Percentiles rank a stretch among this genome's conserved stretches.
Conservation (phyloP, 2,329 filamentous ascomycete species). For the Setomelanomma holmii region DNA sequence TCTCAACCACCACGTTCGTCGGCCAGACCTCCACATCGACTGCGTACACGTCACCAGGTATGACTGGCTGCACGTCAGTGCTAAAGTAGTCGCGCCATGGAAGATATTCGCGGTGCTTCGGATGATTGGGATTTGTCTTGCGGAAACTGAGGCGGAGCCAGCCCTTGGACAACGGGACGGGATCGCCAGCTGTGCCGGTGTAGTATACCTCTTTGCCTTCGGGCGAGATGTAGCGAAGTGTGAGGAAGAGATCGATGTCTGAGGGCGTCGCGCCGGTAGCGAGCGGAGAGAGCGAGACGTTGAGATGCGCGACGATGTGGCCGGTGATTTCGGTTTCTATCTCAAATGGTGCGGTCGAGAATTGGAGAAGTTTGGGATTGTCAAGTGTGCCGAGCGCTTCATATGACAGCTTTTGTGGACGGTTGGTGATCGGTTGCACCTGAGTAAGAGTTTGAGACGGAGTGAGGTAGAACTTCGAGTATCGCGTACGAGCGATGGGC, state of each 20-base stretch:
- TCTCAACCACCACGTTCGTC: constrained; percentile 64
- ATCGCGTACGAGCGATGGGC: constrained; percentile 71
- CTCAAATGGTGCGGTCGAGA: constrained; percentile 65
- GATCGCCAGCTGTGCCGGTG: constrained; percentile 70
- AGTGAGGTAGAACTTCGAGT: constrained; percentile 67
- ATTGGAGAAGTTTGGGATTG: constrained; percentile 62
- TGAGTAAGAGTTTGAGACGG: constrained; percentile 53
- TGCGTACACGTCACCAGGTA: constrained; percentile 62
- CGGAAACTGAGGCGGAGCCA: constrained; percentile 68
- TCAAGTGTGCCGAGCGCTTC: constrained; percentile 65
- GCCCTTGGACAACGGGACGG: constrained; percentile 68
- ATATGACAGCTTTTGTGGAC: constrained; percentile 60
- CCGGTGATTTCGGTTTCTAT: constrained; percentile 73
- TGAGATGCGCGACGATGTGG: constrained; percentile 69
- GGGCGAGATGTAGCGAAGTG: constrained; percentile 64
- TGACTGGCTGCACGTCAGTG: constrained; percentile 60
- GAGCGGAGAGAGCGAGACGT: constrained; percentile 61
- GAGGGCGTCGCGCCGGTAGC: constrained; percentile 50
- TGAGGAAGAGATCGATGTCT: constrained; percentile 71
- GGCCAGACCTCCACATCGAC: constrained; percentile 72
- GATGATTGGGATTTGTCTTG: constrained; percentile 60
- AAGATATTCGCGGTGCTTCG: constrained; percentile 61
- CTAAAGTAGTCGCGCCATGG: constrained; percentile 66
- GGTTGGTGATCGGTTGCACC: constrained; percentile 32
- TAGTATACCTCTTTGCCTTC: constrained; percentile 66